Conservation (phyloP, 768 basidiomycete species). For the Galerina marginata region DNA sequence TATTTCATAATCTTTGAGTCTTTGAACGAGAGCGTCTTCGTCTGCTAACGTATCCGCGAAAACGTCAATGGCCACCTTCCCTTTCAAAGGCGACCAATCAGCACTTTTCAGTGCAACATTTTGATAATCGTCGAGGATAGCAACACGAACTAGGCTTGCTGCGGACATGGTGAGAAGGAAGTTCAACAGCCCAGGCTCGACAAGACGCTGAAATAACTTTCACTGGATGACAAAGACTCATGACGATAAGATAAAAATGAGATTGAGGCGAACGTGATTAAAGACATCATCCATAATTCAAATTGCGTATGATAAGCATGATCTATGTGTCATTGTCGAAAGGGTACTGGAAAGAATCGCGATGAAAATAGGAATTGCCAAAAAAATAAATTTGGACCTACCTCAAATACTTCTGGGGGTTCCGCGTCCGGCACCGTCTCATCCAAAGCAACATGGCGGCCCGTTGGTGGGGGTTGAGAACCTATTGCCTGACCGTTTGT, state of each 20-base stretch:
- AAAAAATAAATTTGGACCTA: slow-evolving; percentile 40
- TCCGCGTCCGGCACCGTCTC: slow-evolving; percentile 75
- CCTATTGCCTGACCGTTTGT: slow-evolving; percentile 37
- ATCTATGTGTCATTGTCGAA: slow-evolving; percentile 70
- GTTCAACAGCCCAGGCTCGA: background rate
- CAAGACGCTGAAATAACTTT: slow-evolving; percentile 7
- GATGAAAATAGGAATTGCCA: slow-evolving; percentile 19
- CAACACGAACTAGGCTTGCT: slow-evolving; percentile 38
- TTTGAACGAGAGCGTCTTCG: slow-evolving; percentile 52
- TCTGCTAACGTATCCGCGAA: slow-evolving; percentile 58
- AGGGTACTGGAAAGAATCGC: slow-evolving; percentile 60
- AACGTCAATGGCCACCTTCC: slow-evolving; percentile 45
- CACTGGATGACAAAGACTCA: slow-evolving; percentile 25
- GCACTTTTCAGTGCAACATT: slow-evolving; percentile 52
- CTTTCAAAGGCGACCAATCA: slow-evolving; percentile 56
- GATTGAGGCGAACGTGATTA: slow-evolving; percentile 23
- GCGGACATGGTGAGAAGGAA: slow-evolving; percentile 18
- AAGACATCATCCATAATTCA: slow-evolving; percentile 13
- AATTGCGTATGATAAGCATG: slow-evolving; percentile 24
- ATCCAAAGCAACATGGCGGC: slow-evolving; percentile 70
- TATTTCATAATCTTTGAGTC: slow-evolving; percentile 58
- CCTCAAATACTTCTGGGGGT: slow-evolving; percentile 85
- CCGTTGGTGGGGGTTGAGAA: slow-evolving; percentile 40
- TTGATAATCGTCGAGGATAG: slow-evolving; percentile 70
- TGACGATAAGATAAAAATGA: slow-evolving; percentile 10